Evolutionary conservation across 257 asterid species (phyloP).

Genomic region (Cynanchum wilfordii): DNA sequence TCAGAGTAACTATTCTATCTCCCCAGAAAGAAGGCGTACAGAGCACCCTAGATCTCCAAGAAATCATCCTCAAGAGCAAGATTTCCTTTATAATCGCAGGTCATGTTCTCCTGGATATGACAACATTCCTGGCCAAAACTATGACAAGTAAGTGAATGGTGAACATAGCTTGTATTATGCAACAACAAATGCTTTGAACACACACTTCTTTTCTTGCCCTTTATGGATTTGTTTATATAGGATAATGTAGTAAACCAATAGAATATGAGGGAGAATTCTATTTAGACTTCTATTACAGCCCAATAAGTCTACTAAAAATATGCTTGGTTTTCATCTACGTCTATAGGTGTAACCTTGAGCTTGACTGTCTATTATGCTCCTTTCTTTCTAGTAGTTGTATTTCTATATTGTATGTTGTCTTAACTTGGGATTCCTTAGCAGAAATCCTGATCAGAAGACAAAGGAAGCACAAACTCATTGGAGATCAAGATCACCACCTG

Average conservation of each 20-base stretch:
- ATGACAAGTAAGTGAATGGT: conserved; percentile 18
- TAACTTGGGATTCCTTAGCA: background rate
- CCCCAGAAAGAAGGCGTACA: conserved; percentile 29
- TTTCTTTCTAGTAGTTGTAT: background rate
- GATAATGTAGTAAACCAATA: background rate
- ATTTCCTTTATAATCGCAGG: conserved; percentile 10
- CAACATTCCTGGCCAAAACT: conserved; percentile 13
- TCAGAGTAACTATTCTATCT: conserved; percentile 21
- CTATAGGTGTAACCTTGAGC: background rate
- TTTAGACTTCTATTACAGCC: background rate
- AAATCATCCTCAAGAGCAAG: conserved; percentile 18
- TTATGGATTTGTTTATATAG: background rate
- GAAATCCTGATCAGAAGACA: conserved; percentile 17
- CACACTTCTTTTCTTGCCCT: background rate
- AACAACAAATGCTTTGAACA: background rate
- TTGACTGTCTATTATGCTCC: background rate
- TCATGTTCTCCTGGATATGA: conserved; percentile 23
- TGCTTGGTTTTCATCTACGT: background rate
- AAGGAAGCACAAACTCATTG: conserved; percentile 21
- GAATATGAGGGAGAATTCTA: background rate
- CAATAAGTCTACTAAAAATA: no score
- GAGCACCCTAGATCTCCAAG: conserved; percentile 26
- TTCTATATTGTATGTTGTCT: background rate
- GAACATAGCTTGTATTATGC: background rate
- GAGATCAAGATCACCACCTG: conserved; percentile 29